Percentiles rank a stretch among this genome's conserved stretches.
These are phyloP conservation scores for Talaromyces verruculosus DNA, from an alignment of 2,329 filamentous ascomycete species.

Conservation along the genomic window DNA sequence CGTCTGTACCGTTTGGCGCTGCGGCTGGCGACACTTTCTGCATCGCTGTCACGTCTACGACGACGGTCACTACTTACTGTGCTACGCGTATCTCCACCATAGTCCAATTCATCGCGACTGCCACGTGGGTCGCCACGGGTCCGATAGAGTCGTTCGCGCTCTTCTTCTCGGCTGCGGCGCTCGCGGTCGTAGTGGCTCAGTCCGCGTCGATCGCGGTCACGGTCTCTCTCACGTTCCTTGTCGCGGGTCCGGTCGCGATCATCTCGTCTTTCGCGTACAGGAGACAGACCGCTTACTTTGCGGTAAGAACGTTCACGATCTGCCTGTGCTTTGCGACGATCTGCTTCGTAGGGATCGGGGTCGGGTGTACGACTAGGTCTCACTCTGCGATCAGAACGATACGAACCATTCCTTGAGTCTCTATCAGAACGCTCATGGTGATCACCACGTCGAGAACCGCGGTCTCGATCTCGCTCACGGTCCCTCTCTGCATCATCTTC, in stretches of 20 bases:
- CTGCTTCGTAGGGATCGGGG: constrained; percentile 89
- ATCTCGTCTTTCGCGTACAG: constrained; percentile 41
- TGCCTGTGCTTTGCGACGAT: constrained; percentile 87
- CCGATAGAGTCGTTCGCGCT: constrained; percentile 83
- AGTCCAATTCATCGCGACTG: constrained; percentile 84
- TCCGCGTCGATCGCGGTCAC: constrained; percentile 33
- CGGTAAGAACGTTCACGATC: constrained; percentile 92
- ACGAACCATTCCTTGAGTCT: constrained; percentile 20
- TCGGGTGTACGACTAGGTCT: constrained; percentile 86
- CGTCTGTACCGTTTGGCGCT: constrained; percentile 60
- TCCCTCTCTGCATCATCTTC: constrained; percentile 74
- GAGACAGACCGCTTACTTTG: constrained; percentile 67
- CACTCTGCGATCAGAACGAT: constrained; percentile 32
- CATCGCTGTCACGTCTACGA: constrained; percentile 75
- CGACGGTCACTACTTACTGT: constrained; percentile 66
- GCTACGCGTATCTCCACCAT: constrained; percentile 68
- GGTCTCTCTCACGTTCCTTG: constrained; percentile 41
- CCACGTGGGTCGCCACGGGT: constrained; percentile 76
- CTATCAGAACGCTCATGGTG: constrained; percentile 20
- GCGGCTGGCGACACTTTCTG: constrained; percentile 59
- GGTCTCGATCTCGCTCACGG: constrained; percentile 52
- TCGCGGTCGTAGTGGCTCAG: constrained; percentile 70
- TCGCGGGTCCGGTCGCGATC: constrained; percentile 42
- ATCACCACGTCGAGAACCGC: constrained; percentile 53
- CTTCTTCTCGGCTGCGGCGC: constrained; percentile 81